These are phyloP conservation scores for Klebsormidium nitens DNA, from an alignment of 139 green algal species.

Conservation along the genomic window DNA sequence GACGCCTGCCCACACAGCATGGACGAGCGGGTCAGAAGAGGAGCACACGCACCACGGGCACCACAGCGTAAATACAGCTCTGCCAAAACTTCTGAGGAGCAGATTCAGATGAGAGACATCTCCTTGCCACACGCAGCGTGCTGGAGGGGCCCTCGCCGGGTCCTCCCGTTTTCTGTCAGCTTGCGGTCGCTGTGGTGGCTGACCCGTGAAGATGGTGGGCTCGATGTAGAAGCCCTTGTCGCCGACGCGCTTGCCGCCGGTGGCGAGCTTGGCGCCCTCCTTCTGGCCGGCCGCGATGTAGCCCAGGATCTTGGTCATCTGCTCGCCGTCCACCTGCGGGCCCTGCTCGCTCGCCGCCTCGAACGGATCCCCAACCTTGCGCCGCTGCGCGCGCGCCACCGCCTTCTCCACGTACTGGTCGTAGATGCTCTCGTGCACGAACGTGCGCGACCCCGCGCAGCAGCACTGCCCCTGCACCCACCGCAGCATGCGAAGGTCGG, in stretches of 20 bases:
- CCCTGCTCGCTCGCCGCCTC: conserved; percentile 57
- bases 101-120: too few species aligned
- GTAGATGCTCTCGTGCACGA: conserved; percentile 64
- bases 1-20: conserved; percentile 67
- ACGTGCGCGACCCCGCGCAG: conserved; percentile 55
- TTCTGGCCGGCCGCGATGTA: conserved; percentile 47
- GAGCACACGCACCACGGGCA: too few species aligned
- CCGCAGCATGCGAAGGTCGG: too few species aligned
- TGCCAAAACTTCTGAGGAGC: too few species aligned
- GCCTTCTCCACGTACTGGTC: conserved; percentile 64
- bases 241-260: conserved; percentile 37
- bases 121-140: too few species aligned
- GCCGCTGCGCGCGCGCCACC: conserved; percentile 27
- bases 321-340: conserved; percentile 55
- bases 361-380: conserved; percentile 66
- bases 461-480: conserved; percentile 65
- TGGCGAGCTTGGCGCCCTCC: conserved; percentile 45
- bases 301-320: conserved; percentile 62
- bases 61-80: too few species aligned
- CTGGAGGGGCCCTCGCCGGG: too few species aligned
- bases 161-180: too few species aligned
- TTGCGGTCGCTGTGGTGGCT: too few species aligned
- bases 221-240: conserved; percentile 60
- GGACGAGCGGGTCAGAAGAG: too few species aligned
- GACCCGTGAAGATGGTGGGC: conserved; percentile 48